Conservation (phyloP, 371 early-diverging fungal species). For the Mortierella sp. region DNA sequence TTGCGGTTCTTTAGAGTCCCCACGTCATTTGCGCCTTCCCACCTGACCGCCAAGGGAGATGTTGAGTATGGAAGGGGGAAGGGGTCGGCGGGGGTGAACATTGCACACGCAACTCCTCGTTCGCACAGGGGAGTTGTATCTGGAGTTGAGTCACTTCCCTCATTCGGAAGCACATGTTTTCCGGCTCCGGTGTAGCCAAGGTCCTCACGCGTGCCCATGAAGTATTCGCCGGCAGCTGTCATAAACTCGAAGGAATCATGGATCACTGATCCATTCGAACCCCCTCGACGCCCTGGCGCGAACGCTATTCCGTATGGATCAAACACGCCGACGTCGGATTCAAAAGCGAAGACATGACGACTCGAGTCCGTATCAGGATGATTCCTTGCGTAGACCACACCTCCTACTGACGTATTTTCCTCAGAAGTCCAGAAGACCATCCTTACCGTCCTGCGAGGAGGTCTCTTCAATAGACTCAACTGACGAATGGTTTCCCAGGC, state of each 20-base stretch:
- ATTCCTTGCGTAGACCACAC: slow-evolving; percentile 54
- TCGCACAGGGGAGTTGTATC: slow-evolving; percentile 59
- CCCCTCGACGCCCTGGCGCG: slow-evolving; percentile 14
- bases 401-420: slow-evolving; percentile 60
- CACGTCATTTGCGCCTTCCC: neutral
- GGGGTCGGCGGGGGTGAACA: slow-evolving; percentile 53
- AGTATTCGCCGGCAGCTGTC: slow-evolving; percentile 28
- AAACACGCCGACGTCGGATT: slow-evolving; percentile 64
- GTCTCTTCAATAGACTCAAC: slow-evolving; percentile 33
- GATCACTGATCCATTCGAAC: neutral
- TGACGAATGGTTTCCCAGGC: slow-evolving; percentile 64
- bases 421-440: slow-evolving; percentile 67
- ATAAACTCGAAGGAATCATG: slow-evolving; percentile 30
- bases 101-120: slow-evolving; percentile 59
- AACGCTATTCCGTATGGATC: slow-evolving; percentile 60
- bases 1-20: neutral
- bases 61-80: slow-evolving; percentile 52
- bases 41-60: slow-evolving; percentile 21
- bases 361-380: slow-evolving; percentile 45
- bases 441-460: slow-evolving; percentile 63
- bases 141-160: slow-evolving; percentile 50
- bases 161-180: slow-evolving; percentile 26
- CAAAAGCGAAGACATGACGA: slow-evolving; percentile 63
- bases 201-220: slow-evolving; percentile 34
- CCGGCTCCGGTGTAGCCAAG: slow-evolving; percentile 42